These are phyloP conservation scores for Candida gigantensis DNA, from an alignment of 1,139 yeast species.

Conservation along the genomic window DNA sequence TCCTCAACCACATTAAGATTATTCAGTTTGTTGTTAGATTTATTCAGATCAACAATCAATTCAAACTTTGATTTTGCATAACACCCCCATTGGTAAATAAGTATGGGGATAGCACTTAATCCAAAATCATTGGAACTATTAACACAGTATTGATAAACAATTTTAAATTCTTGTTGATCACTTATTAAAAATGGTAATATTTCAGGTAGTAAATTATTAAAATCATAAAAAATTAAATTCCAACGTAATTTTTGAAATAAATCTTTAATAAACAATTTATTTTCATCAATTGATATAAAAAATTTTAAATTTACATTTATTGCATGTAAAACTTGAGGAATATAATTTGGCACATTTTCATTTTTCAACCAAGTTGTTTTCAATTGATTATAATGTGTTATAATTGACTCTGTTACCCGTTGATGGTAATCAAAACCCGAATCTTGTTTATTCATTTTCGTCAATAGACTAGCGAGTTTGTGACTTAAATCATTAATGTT, in stretches of 20 bases:
- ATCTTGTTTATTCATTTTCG: constrained; percentile 21
- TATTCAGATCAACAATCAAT: constrained; percentile 1
- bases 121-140: constrained; percentile 19
- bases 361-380: constrained; percentile 20
- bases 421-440: constrained; percentile 18
- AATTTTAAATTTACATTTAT: constrained; percentile 22
- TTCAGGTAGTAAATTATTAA: constrained; percentile 19
- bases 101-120: constrained; percentile 22
- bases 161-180: constrained; percentile 18
- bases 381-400: constrained; percentile 19
- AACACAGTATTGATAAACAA: constrained; percentile 22
- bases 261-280: constrained; percentile 20
- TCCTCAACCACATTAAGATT: not conserved
- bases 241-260: constrained; percentile 30
- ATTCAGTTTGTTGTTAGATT: constrained; percentile 1
- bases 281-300: constrained; percentile 27
- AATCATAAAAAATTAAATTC: constrained; percentile 31
- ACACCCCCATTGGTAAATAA: constrained; percentile 25
- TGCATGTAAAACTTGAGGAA: constrained; percentile 17
- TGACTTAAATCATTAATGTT: constrained; percentile 13
- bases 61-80: constrained; percentile 8
- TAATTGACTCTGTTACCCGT: constrained; percentile 19
- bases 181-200: constrained; percentile 23
- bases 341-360: constrained; percentile 21
- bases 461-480: constrained; percentile 21